Evolutionary conservation across 352 stramenopile genomes (phyloP).

Genomic region (Paralagenidium karlingii): DNA sequence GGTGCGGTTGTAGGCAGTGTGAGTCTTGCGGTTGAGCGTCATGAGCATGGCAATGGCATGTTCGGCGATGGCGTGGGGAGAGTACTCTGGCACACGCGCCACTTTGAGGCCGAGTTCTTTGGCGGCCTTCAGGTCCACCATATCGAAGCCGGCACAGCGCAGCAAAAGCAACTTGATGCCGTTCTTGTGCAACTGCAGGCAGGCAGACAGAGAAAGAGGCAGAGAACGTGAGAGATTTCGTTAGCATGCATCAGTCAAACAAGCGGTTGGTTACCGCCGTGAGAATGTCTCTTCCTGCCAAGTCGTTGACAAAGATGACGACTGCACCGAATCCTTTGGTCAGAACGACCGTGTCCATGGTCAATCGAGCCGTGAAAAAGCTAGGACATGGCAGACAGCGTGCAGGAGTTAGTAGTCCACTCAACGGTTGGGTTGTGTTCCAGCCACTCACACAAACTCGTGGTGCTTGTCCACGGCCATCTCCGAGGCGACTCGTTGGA

Average conservation of each 20-base stretch:
- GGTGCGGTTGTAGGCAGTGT: constrained; percentile 66
- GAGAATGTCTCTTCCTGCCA: constrained; percentile 37
- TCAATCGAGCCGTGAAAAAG: constrained; percentile 42
- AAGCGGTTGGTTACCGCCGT: constrained; percentile 17
- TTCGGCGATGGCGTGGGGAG: constrained; percentile 67
- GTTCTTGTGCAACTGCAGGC: constrained; percentile 21
- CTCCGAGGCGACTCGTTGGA: constrained; percentile 25
- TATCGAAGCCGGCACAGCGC: constrained; percentile 71
- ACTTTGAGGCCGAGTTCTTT: constrained; percentile 48
- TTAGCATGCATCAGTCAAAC: too few species aligned
- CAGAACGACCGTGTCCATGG: constrained; percentile 30
- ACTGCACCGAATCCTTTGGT: constrained; percentile 39
- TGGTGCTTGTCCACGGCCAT: constrained; percentile 24
- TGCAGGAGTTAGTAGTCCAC: too few species aligned
- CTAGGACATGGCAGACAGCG: too few species aligned
- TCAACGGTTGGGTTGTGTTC: too few species aligned
- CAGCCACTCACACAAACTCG: constrained; percentile 32
- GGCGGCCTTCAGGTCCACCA: constrained; percentile 47
- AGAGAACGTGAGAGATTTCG: too few species aligned
- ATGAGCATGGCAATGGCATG: constrained; percentile 65
- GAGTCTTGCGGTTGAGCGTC: constrained; percentile 72
- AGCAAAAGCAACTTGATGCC: constrained; percentile 61
- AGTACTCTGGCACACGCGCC: constrained; percentile 61
- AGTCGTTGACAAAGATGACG: constrained; percentile 82
- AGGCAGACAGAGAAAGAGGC: too few species aligned